A percentile compares a stretch with the other conserved stretches of the same genome.
phyloP scores from a whole-genome alignment of 352 stramenopile species.

The Stephanocyclus meneghinianus region DNA sequence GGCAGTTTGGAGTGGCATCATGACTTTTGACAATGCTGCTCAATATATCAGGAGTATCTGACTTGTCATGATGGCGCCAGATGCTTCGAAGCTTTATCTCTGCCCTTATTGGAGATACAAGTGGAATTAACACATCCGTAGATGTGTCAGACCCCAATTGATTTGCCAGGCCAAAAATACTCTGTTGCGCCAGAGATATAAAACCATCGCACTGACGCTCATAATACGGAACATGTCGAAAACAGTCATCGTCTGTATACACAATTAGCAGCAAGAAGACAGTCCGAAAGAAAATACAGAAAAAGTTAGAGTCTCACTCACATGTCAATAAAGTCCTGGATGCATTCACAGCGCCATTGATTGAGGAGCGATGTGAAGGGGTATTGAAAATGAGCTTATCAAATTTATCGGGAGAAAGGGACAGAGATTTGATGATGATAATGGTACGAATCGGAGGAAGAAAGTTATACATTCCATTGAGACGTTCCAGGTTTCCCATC shows the following conservation, averaged over 20 bases:
- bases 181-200: slow-evolving; percentile 1
- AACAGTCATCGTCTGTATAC: slow-evolving; percentile 25
- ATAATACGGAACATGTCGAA: slow-evolving; percentile 9
- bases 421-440: slow-evolving; percentile 40
- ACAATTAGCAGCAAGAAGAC: not conserved
- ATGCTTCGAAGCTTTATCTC: slow-evolving; percentile 28
- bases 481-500: slow-evolving; percentile 22
- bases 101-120: slow-evolving; percentile 10
- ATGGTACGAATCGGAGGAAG: slow-evolving; percentile 29
- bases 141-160: not conserved
- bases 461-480: slow-evolving; percentile 22
- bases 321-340: slow-evolving; percentile 31
- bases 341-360: slow-evolving; percentile 17
- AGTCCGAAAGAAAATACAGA: not conserved
- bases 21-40: slow-evolving; percentile 13
- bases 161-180: slow-evolving; percentile 1
- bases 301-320: slow-evolving; percentile 17
- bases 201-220: slow-evolving; percentile 9
- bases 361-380: not conserved
- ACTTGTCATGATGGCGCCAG: not conserved
- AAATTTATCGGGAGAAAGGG: slow-evolving; percentile 36
- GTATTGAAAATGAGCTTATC: not conserved
- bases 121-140: slow-evolving; percentile 5
- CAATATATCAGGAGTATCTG: slow-evolving; percentile 5
- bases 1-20: slow-evolving; percentile 5